phyloP scores from a whole-genome alignment of 306 rosid species.

The Luffa acutangula region DNA sequence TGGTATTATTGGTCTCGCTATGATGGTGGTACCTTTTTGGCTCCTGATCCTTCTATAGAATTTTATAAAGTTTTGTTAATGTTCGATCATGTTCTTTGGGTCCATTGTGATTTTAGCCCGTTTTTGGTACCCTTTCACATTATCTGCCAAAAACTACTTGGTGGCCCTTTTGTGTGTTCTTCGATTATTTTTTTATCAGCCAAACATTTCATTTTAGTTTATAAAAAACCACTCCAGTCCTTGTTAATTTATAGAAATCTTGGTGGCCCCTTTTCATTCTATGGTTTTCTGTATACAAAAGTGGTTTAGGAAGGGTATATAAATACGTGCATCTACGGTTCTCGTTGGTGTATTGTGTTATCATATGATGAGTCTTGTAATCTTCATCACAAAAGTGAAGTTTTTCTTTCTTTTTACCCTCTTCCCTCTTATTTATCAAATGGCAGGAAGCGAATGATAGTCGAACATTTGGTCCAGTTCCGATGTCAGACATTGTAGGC shows the following conservation, averaged over 20 bases:
- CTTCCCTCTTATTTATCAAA: conserved; percentile 4
- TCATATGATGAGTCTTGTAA: neutral
- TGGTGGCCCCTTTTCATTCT: neutral
- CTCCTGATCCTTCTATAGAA: neutral
- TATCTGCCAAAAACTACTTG: neutral
- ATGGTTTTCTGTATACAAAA: neutral
- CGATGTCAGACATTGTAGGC: conserved; percentile 73
- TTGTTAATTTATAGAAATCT: neutral
- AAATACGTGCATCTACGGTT: neutral
- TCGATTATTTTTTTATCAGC: neutral
- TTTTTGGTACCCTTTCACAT: neutral
- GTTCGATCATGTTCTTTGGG: neutral
- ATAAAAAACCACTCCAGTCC: neutral
- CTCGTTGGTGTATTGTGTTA: neutral
- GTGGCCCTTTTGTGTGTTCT: neutral
- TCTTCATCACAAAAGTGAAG: neutral
- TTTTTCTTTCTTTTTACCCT: neutral
- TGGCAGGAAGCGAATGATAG: conserved; percentile 91
- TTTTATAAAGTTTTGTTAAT: neutral
- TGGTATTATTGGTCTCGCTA: neutral
- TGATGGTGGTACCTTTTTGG: neutral
- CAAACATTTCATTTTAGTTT: neutral
- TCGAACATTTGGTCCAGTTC: conserved; percentile 83
- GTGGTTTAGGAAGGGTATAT: neutral
- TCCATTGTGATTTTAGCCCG: neutral